phyloP scores from a whole-genome alignment of 192 early-diverging fungal genomes.

The Coemansia sp. region DNA sequence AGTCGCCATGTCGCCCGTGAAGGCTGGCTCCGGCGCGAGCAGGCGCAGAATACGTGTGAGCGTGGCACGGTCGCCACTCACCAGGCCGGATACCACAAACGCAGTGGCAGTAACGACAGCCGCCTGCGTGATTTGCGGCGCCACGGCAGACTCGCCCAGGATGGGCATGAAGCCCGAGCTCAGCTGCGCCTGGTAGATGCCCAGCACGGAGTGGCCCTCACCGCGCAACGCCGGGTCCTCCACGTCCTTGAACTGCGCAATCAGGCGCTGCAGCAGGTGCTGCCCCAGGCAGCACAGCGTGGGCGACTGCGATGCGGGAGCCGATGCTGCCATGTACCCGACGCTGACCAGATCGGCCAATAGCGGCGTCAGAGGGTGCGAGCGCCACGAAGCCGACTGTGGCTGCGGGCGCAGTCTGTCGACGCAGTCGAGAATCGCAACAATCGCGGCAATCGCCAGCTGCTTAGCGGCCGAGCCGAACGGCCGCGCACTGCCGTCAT shows the following conservation, averaged over 20 bases:
- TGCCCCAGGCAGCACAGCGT: slow-evolving; percentile 81
- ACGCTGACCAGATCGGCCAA: slow-evolving; percentile 87
- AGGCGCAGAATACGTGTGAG: slow-evolving; percentile 31
- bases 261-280: slow-evolving; percentile 71
- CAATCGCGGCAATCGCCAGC: slow-evolving; percentile 20
- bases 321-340: slow-evolving; percentile 86
- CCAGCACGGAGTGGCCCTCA: slow-evolving; percentile 65
- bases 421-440: slow-evolving; percentile 19
- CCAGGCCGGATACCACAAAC: slow-evolving; percentile 33
- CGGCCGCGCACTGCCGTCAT: slow-evolving; percentile 4
- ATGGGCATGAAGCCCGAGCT: slow-evolving; percentile 87
- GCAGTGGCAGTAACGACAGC: slow-evolving; percentile 26
- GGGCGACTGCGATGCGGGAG: slow-evolving; percentile 55
- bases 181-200: slow-evolving; percentile 95
- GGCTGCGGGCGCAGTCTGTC: slow-evolving; percentile 1
- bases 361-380: slow-evolving; percentile 28
- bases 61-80: slow-evolving; percentile 11
- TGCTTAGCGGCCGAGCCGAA: slow-evolving; percentile 11
- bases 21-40: slow-evolving; percentile 34
- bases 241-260: slow-evolving; percentile 71
- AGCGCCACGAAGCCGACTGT: slow-evolving; percentile 35
- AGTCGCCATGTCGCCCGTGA: background rate
- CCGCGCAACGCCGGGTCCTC: slow-evolving; percentile 90
- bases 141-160: background rate
- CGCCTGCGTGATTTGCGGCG: slow-evolving; percentile 8